Percentiles rank a stretch among this genome's conserved stretches.
Conservation (phyloP, 2,329 filamentous ascomycete genomes). For the Endoconidiophora polonica region DNA sequence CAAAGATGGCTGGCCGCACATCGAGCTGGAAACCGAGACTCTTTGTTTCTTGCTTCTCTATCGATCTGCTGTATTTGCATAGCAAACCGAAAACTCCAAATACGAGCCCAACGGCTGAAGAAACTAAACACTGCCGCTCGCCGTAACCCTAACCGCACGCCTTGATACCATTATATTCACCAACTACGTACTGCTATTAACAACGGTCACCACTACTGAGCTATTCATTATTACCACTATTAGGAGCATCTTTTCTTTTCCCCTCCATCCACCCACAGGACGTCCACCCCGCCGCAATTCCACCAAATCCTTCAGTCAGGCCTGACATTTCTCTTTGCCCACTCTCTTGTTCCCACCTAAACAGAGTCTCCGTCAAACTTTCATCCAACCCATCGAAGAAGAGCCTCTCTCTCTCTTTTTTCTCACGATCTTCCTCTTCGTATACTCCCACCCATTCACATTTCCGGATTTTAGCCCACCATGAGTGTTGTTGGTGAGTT, state of each 20-base stretch:
- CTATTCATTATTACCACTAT: background rate
- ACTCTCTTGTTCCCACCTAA: background rate
- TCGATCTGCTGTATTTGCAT: too few relatives aligned
- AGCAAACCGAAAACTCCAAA: too few relatives aligned
- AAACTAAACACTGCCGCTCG: background rate
- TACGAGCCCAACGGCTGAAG: too few relatives aligned
- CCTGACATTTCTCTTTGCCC: constrained; percentile 6
- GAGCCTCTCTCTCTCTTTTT: constrained; percentile 8
- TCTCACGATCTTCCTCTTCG: constrained; percentile 1
- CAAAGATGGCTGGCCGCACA: too few relatives aligned
- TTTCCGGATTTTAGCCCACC: constrained; percentile 10
- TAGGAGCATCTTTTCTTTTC: background rate
- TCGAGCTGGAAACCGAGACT: too few relatives aligned
- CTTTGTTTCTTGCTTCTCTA: too few relatives aligned
- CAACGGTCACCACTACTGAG: background rate
- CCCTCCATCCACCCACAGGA: background rate
- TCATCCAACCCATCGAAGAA: constrained; percentile 2
- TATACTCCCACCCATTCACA: constrained; percentile 3
- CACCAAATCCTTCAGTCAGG: constrained; percentile 10
- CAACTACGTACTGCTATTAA: background rate
- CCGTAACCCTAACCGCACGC: background rate
- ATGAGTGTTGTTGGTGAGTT: constrained; percentile 13
- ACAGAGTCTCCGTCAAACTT: constrained; percentile 3
- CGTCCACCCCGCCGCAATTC: constrained; percentile 4
- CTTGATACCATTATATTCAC: background rate